Conservation (phyloP, 2,329 filamentous ascomycete genomes). For the Shiraia bambusicola region DNA sequence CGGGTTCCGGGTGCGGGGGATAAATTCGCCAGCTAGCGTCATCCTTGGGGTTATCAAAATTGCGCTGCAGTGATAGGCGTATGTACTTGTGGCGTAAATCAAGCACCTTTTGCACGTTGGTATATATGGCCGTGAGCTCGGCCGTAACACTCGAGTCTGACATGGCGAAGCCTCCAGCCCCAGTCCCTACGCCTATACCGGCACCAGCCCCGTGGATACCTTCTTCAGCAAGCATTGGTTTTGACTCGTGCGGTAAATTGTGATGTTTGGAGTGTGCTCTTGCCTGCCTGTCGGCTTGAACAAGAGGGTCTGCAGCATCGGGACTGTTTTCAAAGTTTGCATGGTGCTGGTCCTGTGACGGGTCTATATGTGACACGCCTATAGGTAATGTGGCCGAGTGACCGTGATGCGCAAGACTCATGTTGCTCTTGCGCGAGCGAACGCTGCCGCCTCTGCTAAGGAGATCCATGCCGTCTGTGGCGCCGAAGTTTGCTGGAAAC, state of each 20-base stretch:
- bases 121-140: conserved; percentile 83
- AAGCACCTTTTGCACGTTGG: conserved; percentile 85
- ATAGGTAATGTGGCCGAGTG: conserved; percentile 27
- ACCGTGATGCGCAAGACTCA: conserved; percentile 32
- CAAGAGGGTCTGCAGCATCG: conserved; percentile 31
- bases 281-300: conserved; percentile 52
- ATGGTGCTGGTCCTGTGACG: conserved; percentile 29
- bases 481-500: conserved; percentile 45
- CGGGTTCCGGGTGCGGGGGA: conserved; percentile 85
- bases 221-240: conserved; percentile 56
- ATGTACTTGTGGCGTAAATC: conserved; percentile 90
- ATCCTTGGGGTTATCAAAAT: conserved; percentile 85
- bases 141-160: conserved; percentile 78
- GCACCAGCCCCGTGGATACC: conserved; percentile 61
- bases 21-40: conserved; percentile 83
- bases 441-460: conserved; percentile 46
- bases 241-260: conserved; percentile 56
- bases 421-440: conserved; percentile 45
- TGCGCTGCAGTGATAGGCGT: conserved; percentile 75
- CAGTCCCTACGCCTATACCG: conserved; percentile 62
- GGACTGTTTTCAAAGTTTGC: conserved; percentile 13
- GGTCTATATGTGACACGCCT: conserved; percentile 34
- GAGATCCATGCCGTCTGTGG: conserved; percentile 37
- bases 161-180: conserved; percentile 65
- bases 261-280: conserved; percentile 55